Percentiles rank a stretch among this genome's conserved stretches.
Conservation (phyloP, 1,284 basidiomycete species). For the Boletus sp. region DNA sequence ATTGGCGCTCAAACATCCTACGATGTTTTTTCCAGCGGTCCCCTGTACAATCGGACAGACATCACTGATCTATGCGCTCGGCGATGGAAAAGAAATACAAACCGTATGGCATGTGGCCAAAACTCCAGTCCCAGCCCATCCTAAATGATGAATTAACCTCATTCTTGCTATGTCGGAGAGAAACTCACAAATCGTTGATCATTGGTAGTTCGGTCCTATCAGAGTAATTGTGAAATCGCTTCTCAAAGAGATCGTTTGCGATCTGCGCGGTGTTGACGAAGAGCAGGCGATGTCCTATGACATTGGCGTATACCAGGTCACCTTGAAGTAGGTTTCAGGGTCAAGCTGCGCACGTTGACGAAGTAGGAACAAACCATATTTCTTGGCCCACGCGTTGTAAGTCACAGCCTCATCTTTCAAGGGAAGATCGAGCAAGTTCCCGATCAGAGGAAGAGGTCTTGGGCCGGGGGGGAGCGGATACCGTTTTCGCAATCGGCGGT, state of each 20-base stretch:
- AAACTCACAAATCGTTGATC: constrained; percentile 33
- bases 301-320: constrained; percentile 32
- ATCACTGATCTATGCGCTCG: not conserved
- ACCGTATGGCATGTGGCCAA: constrained; percentile 53
- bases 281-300: constrained; percentile 29
- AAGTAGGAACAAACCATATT: constrained; percentile 27
- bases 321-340: constrained; percentile 13
- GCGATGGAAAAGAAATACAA: constrained; percentile 4
- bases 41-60: constrained; percentile 25
- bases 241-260: constrained; percentile 40
- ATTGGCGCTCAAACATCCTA: constrained; percentile 47
- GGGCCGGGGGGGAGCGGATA: constrained; percentile 34
- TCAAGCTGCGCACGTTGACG: not conserved
- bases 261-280: constrained; percentile 36
- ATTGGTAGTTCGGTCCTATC: constrained; percentile 31
- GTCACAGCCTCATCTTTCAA: constrained; percentile 28
- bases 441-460: constrained; percentile 32
- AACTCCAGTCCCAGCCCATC: constrained; percentile 53
- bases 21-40: constrained; percentile 50
- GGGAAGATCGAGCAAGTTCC: constrained; percentile 34
- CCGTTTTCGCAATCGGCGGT: constrained; percentile 9
- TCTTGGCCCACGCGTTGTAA: constrained; percentile 34
- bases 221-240: constrained; percentile 30
- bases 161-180: not conserved
- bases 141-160: constrained; percentile 25